Evolutionary conservation across 306 rosid species (phyloP), one percentile per base, ranked within the genome.

Genomic region (Quercus mongolica): DNA sequence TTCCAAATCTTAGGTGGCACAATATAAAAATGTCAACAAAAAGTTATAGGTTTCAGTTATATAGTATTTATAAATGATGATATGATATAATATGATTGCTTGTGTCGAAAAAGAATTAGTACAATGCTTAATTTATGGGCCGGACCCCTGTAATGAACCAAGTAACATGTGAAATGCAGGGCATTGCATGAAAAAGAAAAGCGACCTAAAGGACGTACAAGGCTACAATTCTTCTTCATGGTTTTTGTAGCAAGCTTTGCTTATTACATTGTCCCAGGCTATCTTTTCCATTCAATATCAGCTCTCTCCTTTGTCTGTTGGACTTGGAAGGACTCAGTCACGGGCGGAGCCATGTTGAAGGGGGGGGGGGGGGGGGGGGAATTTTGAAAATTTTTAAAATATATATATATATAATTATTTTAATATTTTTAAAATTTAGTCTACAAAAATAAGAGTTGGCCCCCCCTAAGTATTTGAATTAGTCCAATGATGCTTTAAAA

Each of bases 121-220:
- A 11, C 12, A 1, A 11, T 9, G 13, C 4, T 49, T 20, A 21
- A 49, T 6, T 57, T 11, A 4, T 7, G 4, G 21, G 18, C 6
- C 3, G 25, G 25, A 3, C 12, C 44, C 18, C 6, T 4, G 4
- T 15, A 49, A 26, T 64, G 70, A 63, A 30, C 21, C 44, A 63
- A 76, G 33, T 46, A 5, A 14, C 31, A 35, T 13, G 33, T 74
- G 67, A 30, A 68, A 71, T 71, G 41, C 90, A 94, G 98, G 90
- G 97, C 99, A 55, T 86, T 95, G 79, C 95, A 95, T 58, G 99
- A 92, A n/a, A 90, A 79, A 26, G 99, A 92, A 28, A 89, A 77
- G 83, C 87, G 96, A 82, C 90, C 93, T 6, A 95, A n/a, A 71
- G 97, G 93, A 33, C 81, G 23, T 25, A 84, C 92, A 1, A 81